Conservation (phyloP, 106 monocot genomes). For the Dendrobium chrysotoxum region DNA sequence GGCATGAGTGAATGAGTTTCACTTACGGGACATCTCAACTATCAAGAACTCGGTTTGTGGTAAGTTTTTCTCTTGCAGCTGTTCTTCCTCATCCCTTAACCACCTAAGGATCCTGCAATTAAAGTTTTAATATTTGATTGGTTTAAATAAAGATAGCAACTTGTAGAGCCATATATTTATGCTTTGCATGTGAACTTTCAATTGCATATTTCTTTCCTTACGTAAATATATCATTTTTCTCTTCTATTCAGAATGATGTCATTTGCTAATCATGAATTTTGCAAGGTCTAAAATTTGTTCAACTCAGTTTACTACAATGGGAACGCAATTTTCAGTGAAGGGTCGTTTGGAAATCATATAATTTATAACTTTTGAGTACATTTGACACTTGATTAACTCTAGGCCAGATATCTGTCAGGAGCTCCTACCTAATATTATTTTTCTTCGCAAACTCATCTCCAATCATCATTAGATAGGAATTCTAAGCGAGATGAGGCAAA, state of each 20-base stretch:
- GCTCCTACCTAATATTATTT: too few relatives aligned
- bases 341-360: not conserved
- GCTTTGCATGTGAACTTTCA: not conserved
- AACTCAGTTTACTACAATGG: too few relatives aligned
- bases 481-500: not conserved
- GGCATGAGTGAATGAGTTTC: not conserved
- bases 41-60: conserved; percentile 38
- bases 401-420: too few relatives aligned
- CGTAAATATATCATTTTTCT: not conserved
- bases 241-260: not conserved
- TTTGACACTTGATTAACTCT: not conserved
- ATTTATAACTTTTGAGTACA: not conserved
- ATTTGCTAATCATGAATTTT: not conserved
- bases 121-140: not conserved
- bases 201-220: not conserved
- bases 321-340: too few relatives aligned
- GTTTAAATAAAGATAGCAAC: not conserved
- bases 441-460: too few relatives aligned
- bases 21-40: conserved; percentile 60
- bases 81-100: conserved; percentile 57
- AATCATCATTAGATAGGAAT: too few relatives aligned
- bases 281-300: too few relatives aligned
- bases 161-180: not conserved
- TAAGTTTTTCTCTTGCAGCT: conserved; percentile 11
- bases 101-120: conserved; percentile 51